A percentile compares a stretch with the other conserved stretches of the same genome.
These are phyloP conservation scores for Nosema muscidifuracis DNA, from an alignment of 371 early-diverging fungal genomes.

Conservation along the genomic window DNA sequence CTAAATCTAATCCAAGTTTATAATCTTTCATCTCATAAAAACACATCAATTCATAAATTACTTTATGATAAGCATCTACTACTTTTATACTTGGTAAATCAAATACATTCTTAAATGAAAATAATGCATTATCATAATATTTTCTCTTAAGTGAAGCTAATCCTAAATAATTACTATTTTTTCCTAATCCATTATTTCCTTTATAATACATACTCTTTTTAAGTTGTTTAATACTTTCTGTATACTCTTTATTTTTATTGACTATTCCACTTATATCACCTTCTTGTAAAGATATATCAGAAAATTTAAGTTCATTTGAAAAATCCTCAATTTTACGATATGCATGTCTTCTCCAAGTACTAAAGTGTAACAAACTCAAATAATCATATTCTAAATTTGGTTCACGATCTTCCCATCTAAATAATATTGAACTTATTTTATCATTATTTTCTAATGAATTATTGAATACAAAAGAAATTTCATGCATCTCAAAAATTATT, in stretches of 20 bases:
- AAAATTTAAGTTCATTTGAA: not conserved
- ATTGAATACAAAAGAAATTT: conserved; percentile 44
- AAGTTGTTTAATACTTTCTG: conserved; percentile 15
- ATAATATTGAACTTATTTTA: conserved; percentile 35
- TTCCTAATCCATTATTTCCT: conserved; percentile 56
- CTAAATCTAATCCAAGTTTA: conserved; percentile 49
- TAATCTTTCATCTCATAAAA: conserved; percentile 50
- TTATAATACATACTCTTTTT: conserved; percentile 35
- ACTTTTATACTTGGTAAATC: conserved; percentile 59
- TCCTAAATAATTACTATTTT: conserved; percentile 48
- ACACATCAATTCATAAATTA: conserved; percentile 53
- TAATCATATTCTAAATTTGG: conserved; percentile 12
- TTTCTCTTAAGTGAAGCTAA: conserved; percentile 35
- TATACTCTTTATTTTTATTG: conserved; percentile 30
- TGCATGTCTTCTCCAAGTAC: conserved; percentile 35
- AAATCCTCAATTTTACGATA: conserved; percentile 11
- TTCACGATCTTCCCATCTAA: conserved; percentile 50
- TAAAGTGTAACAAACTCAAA: conserved; percentile 1
- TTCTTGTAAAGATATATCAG: not conserved
- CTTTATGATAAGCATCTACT: conserved; percentile 55
- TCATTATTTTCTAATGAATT: conserved; percentile 29
- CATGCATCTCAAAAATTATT: conserved; percentile 57
- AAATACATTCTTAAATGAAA: conserved; percentile 49
- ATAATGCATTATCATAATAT: conserved; percentile 42
- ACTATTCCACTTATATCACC: conserved; percentile 16